These are phyloP conservation scores for Claviceps spartinae DNA, from an alignment of 2,329 filamentous ascomycete species.

Conservation along the genomic window DNA sequence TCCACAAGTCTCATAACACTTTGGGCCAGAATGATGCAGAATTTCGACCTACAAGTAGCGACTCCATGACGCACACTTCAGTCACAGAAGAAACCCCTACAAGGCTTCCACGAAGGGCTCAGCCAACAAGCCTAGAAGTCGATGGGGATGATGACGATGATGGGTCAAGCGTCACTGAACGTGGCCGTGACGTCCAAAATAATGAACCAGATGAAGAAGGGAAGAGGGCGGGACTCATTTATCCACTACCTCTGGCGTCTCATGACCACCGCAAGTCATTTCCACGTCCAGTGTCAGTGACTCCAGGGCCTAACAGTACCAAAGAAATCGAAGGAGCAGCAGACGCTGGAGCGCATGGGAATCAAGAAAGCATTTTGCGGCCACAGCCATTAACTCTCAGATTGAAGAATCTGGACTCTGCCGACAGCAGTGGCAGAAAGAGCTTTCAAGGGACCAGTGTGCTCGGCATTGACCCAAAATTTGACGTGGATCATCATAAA, in stretches of 20 bases:
- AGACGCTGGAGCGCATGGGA: neutral
- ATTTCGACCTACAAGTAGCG: neutral
- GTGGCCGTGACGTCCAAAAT: neutral
- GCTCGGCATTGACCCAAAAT: neutral
- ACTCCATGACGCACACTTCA: slow-evolving; percentile 5
- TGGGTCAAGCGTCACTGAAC: neutral
- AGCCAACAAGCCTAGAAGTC: neutral
- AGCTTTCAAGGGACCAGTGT: neutral
- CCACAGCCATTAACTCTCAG: slow-evolving; percentile 1
- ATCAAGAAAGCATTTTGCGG: neutral
- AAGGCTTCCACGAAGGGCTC: neutral
- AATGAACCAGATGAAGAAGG: neutral
- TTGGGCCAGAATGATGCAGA: slow-evolving; percentile 19
- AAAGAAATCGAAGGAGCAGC: neutral
- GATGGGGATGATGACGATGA: neutral
- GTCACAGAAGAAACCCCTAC: slow-evolving; percentile 1
- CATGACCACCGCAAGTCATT: neutral
- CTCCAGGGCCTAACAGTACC: neutral
- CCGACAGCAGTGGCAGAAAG: neutral
- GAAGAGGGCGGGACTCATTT: neutral
- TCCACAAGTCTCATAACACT: slow-evolving; percentile 21
- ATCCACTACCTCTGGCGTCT: neutral
- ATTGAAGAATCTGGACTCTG: neutral
- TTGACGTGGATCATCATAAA: neutral
- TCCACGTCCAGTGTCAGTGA: neutral